Evolutionary conservation across 495 filamentous ascomycete species (phyloP).

Genomic region (Usnea hakonensis): DNA sequence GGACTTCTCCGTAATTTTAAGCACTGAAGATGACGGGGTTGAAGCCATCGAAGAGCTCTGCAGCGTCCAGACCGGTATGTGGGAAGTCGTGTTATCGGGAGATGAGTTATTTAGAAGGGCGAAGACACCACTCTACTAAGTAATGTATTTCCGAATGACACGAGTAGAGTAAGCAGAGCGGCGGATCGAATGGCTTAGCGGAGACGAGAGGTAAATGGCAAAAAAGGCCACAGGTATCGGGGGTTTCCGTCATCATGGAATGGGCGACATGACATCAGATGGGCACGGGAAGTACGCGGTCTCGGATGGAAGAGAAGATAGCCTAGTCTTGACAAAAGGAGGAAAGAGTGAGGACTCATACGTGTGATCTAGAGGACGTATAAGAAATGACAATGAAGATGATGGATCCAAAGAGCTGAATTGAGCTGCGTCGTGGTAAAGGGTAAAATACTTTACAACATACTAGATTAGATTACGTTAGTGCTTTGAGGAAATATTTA

Average conservation of each 20-base stretch:
- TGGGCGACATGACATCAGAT: too few relatives aligned
- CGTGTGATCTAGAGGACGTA: too few relatives aligned
- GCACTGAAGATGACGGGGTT: background rate
- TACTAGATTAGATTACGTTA: too few relatives aligned
- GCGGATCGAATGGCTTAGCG: background rate
- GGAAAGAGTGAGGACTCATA: too few relatives aligned
- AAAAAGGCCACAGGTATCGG: background rate
- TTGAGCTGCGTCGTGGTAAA: too few relatives aligned
- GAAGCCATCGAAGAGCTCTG: background rate
- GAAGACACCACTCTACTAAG: too few relatives aligned
- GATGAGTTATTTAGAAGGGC: too few relatives aligned
- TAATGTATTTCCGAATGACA: too few relatives aligned
- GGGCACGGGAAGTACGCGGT: background rate
- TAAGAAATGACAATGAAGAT: background rate
- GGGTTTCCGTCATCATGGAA: background rate
- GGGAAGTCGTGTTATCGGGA: background rate
- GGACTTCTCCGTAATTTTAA: background rate
- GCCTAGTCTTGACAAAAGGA: background rate
- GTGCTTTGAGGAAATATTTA: background rate
- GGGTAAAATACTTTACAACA: too few relatives aligned
- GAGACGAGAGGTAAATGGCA: background rate
- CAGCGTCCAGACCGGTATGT: background rate
- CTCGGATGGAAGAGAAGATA: background rate
- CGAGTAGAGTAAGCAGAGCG: background rate
- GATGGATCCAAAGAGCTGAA: too few relatives aligned